Evolutionary conservation across 2,329 filamentous ascomycete species (phyloP).

Genomic region (Colletotrichum sp.): DNA sequence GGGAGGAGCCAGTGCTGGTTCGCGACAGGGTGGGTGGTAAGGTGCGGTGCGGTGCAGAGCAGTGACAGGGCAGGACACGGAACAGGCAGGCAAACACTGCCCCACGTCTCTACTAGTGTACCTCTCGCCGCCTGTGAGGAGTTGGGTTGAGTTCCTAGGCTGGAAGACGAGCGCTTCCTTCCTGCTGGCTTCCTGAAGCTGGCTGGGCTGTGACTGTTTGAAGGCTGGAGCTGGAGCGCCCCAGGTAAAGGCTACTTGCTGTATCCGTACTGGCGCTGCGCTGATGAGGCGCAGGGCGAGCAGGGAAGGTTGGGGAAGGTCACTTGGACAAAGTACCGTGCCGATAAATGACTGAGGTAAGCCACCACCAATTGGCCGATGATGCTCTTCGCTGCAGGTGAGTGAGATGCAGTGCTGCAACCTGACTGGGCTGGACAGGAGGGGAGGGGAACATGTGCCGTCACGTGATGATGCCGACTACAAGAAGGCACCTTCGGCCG

Average conservation of each 20-base stretch:
- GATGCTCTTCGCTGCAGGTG: neutral
- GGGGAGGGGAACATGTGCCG: neutral
- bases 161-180: neutral
- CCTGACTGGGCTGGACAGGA: neutral
- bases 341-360: constrained; percentile 9
- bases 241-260: neutral
- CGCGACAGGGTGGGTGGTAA: neutral
- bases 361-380: neutral
- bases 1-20: neutral
- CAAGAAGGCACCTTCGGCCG: neutral
- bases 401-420: neutral
- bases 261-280: neutral
- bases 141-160: neutral
- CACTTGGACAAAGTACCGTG: constrained; percentile 6
- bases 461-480: neutral
- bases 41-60: neutral
- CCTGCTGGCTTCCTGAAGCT: neutral
- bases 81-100: neutral
- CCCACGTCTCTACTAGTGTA: constrained; percentile 6
- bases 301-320: neutral
- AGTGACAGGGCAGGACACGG: neutral
- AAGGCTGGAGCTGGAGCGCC: neutral
- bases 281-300: constrained; percentile 3
- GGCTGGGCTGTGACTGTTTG: neutral
- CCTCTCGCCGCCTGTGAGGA: neutral